These are phyloP conservation scores for Suillus bovinus DNA, from an alignment of 768 basidiomycete genomes.

Conservation along the genomic window DNA sequence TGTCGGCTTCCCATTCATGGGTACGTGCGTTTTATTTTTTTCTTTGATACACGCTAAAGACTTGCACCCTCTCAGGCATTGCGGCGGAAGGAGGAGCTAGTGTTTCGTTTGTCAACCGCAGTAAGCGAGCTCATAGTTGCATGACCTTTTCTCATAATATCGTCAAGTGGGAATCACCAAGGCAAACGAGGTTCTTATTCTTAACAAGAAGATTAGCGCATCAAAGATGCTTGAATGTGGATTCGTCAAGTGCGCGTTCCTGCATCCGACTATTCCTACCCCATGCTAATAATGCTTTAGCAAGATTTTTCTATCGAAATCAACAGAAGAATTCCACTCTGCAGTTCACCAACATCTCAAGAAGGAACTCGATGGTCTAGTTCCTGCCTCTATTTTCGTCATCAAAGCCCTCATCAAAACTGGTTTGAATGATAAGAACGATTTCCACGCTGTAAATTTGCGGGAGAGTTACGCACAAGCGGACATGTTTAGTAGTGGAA, in stretches of 20 bases:
- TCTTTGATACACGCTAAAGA: conserved; percentile 4
- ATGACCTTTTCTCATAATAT: neutral
- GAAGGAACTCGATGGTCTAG: conserved; percentile 56
- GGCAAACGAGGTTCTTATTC: conserved; percentile 71
- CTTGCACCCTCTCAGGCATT: conserved; percentile 44
- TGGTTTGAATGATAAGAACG: conserved; percentile 60
- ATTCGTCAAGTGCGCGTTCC: conserved; percentile 59
- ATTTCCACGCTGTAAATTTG: conserved; percentile 63
- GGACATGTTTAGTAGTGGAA: conserved; percentile 59
- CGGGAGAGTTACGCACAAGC: conserved; percentile 75
- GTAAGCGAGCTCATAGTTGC: conserved; percentile 36
- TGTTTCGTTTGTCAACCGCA: conserved; percentile 64
- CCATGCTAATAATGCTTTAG: conserved; percentile 32
- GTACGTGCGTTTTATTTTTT: conserved; percentile 22
- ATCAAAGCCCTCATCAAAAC: conserved; percentile 55
- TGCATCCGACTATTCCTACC: neutral
- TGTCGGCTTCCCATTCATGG: conserved; percentile 68
- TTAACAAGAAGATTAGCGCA: conserved; percentile 65
- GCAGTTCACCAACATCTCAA: conserved; percentile 49
- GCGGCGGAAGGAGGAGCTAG: conserved; percentile 70
- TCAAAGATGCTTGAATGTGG: conserved; percentile 59
- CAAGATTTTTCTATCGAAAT: conserved; percentile 59
- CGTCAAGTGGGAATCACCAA: conserved; percentile 63
- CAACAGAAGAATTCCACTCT: conserved; percentile 52
- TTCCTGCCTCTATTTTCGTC: conserved; percentile 50